Evolutionary conservation across 768 basidiomycete species (phyloP).

Genomic region (Tulasnella sp.): DNA sequence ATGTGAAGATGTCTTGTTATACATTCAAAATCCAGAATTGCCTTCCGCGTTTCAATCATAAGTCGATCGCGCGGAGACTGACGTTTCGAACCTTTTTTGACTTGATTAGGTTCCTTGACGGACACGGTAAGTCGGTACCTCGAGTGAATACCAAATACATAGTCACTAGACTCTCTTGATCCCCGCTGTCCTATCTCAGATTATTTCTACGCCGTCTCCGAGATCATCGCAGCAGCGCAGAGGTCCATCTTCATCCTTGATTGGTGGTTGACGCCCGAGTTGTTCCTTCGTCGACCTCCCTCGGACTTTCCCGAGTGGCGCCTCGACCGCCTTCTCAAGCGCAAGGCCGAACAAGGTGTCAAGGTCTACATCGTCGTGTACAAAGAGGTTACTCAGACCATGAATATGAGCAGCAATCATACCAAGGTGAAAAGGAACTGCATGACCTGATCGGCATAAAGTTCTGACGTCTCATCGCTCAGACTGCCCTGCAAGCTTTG

Average conservation of each 20-base stretch:
- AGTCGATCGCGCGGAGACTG: no score
- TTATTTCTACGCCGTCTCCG: slow-evolving; percentile 91
- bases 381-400: slow-evolving; percentile 92
- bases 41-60: no score
- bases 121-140: slow-evolving; percentile 52
- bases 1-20: slow-evolving; percentile 17
- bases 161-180: not conserved
- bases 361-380: slow-evolving; percentile 87
- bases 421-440: slow-evolving; percentile 49
- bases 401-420: slow-evolving; percentile 79
- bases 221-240: slow-evolving; percentile 68
- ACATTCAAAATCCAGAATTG: not conserved
- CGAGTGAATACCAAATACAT: slow-evolving; percentile 23
- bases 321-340: slow-evolving; percentile 70
- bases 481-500: slow-evolving; percentile 63
- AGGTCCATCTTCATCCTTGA: slow-evolving; percentile 83
- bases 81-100: not conserved
- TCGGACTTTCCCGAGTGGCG: slow-evolving; percentile 79
- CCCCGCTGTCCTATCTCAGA: slow-evolving; percentile 29
- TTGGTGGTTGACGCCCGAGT: slow-evolving; percentile 84
- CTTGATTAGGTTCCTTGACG: slow-evolving; percentile 69
- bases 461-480: not conserved
- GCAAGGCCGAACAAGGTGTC: slow-evolving; percentile 88
- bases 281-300: slow-evolving; percentile 89
- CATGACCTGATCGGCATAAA: not conserved